Base-by-base conservation (phyloP, 257 asterid genomes). In the Schizonepeta tenuifolia region DNA sequence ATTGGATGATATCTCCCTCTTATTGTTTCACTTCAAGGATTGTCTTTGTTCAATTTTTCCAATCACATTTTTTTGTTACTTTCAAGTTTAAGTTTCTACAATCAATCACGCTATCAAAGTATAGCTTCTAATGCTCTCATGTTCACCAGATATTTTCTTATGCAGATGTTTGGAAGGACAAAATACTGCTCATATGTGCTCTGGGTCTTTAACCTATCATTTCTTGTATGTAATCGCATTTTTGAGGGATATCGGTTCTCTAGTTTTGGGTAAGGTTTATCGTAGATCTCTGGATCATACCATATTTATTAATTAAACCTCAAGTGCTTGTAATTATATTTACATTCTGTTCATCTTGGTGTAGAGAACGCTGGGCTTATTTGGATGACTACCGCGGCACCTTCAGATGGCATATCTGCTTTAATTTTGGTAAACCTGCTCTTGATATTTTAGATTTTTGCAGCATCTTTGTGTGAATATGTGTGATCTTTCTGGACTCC, bases 341-440 rank as follows among this genome's bases (percentile, higher is more conserved):
- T 38, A 21, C 50, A 51, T 68, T 70, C 57, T 75, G 38, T 76
- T 79, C 78, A 38, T 66, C 66, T 51, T 77, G 84, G 51, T 75
- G 67, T 65, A 94, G 99, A 86, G 79, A 79, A 57, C 82, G 60
- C 53, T 84, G 89, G 88, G 93, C 90, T 65, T 89, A 78, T 76
- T 78, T 94, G 90, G 99, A 94, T 79, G 80, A 85, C 41, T 85
- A 80, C 49, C 95, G 98, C 6, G 99, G 99, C 28, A 85, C 96
- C 71, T 91, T 94, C 84, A 88, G 99, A 85, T 94, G 99, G 98
- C 98, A 94, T 58, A 90, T 91, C 82, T 91, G 98, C 89, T 94
- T 94, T 77, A 94, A 94, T 74, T 94, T 94, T 79, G 99, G 99
- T 94, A 91, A 7, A 65, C n/a, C 75, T 67, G 67, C 4, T 73